phyloP scores from a whole-genome alignment of 768 basidiomycete species.

The Lactifluus echinatus region DNA sequence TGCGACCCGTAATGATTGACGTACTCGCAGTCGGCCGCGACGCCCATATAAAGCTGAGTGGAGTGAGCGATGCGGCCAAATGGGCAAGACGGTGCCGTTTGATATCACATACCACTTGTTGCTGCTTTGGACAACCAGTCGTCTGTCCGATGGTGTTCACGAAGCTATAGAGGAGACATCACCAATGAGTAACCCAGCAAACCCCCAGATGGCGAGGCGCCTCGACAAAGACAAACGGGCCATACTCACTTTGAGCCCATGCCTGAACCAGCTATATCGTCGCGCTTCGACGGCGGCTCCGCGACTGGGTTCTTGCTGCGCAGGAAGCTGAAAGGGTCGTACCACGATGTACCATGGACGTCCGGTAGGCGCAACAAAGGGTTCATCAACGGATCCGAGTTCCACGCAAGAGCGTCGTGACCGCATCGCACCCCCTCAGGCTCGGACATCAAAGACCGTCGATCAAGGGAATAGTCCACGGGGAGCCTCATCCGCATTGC shows the following conservation, averaged over 20 bases:
- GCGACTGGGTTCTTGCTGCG: constrained; percentile 20
- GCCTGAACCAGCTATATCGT: constrained; percentile 45
- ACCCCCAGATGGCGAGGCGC: background rate
- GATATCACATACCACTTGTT: constrained; percentile 48
- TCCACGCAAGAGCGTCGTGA: constrained; percentile 63
- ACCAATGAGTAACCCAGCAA: background rate
- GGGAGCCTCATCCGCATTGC: constrained; percentile 25
- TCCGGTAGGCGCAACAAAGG: constrained; percentile 38
- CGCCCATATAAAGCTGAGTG: constrained; percentile 63
- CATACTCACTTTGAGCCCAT: constrained; percentile 44
- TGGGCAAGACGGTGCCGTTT: background rate
- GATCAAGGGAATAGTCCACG: constrained; percentile 7
- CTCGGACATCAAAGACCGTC: constrained; percentile 5
- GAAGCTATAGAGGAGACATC: constrained; percentile 41
- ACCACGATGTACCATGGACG: constrained; percentile 28
- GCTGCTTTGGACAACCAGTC: constrained; percentile 61
- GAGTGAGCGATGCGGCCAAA: background rate
- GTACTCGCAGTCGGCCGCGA: constrained; percentile 83
- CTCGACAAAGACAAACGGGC: background rate
- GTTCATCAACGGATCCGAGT: constrained; percentile 48
- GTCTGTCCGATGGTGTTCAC: constrained; percentile 56
- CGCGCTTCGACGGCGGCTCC: constrained; percentile 38
- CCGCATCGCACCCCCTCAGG: constrained; percentile 41
- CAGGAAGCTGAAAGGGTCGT: constrained; percentile 32
- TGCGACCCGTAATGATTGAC: constrained; percentile 52